These are phyloP conservation scores for Cucurbita ficifolia DNA, from an alignment of 306 rosid species.

Conservation along the genomic window DNA sequence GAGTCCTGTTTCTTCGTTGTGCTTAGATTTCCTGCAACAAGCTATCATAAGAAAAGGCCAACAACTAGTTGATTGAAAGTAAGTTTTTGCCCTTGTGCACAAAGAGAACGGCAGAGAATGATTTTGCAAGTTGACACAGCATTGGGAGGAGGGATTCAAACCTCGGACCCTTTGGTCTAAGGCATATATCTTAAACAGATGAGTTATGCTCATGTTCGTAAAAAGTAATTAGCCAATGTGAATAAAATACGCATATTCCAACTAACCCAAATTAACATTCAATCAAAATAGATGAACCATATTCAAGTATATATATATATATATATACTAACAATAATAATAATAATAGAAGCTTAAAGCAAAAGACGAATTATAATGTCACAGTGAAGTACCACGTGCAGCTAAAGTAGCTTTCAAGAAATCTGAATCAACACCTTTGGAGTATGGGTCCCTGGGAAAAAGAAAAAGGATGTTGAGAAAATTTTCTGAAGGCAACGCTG, in stretches of 20 bases:
- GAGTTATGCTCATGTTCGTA: neutral
- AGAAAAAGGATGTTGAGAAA: conserved; percentile 1
- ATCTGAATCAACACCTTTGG: conserved; percentile 51
- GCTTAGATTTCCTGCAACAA: conserved; percentile 29
- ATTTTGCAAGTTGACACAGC: neutral
- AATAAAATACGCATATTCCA: neutral
- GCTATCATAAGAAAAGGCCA: neutral
- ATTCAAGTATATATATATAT: neutral
- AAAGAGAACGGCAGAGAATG: neutral
- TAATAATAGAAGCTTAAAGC: neutral
- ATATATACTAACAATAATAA: no score
- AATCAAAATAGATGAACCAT: neutral
- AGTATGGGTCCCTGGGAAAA: conserved; percentile 70
- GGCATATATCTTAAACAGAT: neutral
- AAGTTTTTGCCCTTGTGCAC: no score
- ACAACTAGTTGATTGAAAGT: neutral
- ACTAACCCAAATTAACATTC: neutral
- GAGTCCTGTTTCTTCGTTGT: conserved; percentile 17
- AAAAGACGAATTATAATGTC: neutral
- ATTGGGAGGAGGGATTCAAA: neutral
- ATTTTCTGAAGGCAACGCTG: neutral
- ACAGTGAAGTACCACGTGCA: conserved; percentile 35
- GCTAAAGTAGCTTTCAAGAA: conserved; percentile 62
- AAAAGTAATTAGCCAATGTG: neutral
- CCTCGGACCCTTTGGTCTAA: neutral